These are phyloP conservation scores for Russula lepida DNA, from an alignment of 768 basidiomycete genomes.

Conservation along the genomic window DNA sequence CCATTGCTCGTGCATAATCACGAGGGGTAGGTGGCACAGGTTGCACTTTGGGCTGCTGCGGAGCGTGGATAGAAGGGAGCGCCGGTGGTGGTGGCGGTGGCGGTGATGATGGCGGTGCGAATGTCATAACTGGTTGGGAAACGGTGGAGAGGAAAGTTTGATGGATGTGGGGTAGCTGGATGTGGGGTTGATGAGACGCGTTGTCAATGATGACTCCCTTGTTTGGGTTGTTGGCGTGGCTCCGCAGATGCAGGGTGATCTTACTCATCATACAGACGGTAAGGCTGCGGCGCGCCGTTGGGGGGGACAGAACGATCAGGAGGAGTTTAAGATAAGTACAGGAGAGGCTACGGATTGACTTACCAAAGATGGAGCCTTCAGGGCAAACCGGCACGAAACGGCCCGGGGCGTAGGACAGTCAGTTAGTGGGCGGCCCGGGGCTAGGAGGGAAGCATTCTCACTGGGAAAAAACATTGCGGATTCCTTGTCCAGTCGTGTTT, in stretches of 20 bases:
- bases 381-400: neutral
- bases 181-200: neutral
- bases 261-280: constrained; percentile 62
- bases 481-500: constrained; percentile 22
- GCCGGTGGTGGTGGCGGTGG: neutral
- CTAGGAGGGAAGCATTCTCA: neutral
- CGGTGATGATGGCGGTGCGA: neutral
- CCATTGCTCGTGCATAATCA: neutral
- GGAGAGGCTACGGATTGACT: neutral
- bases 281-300: neutral
- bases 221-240: constrained; percentile 24
- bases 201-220: neutral
- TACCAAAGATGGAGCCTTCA: constrained; percentile 11
- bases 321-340: no score
- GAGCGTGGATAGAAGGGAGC: neutral
- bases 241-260: constrained; percentile 49
- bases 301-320: neutral
- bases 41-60: neutral
- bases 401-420: neutral
- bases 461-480: constrained; percentile 35
- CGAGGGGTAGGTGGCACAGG: neutral
- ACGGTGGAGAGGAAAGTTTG: neutral
- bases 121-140: neutral
- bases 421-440: neutral
- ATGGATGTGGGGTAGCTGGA: neutral